Percentiles rank a stretch among this genome's conserved stretches.
Conservation (phyloP, 2,329 filamentous ascomycete species). For the Exophiala viscosa region DNA sequence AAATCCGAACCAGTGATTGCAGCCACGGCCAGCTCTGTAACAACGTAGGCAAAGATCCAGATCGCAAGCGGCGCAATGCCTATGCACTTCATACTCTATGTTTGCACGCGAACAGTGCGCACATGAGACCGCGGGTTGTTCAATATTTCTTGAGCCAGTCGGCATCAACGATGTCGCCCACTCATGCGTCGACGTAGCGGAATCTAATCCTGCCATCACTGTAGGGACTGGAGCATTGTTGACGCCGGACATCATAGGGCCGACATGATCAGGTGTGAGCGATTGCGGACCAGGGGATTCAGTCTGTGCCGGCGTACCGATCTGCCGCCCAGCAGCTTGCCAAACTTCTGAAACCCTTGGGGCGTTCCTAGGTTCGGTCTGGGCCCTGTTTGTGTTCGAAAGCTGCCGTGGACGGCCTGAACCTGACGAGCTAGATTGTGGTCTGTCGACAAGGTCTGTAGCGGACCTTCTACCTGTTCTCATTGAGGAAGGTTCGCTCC, state of each 20-base stretch:
- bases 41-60: conserved; percentile 74
- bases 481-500: conserved; percentile 29
- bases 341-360: conserved; percentile 21
- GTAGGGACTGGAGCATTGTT: conserved; percentile 28
- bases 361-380: conserved; percentile 22
- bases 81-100: conserved; percentile 83
- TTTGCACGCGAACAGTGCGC: conserved; percentile 64
- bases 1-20: conserved; percentile 85
- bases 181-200: conserved; percentile 24
- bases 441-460: conserved; percentile 55
- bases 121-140: conserved; percentile 71
- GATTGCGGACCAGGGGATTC: conserved; percentile 10
- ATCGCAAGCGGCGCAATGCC: conserved; percentile 70
- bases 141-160: conserved; percentile 8
- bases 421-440: conserved; percentile 17
- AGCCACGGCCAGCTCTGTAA: conserved; percentile 73
- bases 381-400: conserved; percentile 19
- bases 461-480: conserved; percentile 55
- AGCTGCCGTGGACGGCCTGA: conserved; percentile 16
- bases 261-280: conserved; percentile 6
- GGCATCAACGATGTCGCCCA: not conserved
- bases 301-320: conserved; percentile 12
- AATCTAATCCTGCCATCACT: conserved; percentile 25
- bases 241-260: conserved; percentile 13
- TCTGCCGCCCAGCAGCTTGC: conserved; percentile 17